Percentiles rank a stretch among this genome's conserved stretches.
phyloP scores from a whole-genome alignment of 177 flowering plant genomes.

The Vitis hybrid region DNA sequence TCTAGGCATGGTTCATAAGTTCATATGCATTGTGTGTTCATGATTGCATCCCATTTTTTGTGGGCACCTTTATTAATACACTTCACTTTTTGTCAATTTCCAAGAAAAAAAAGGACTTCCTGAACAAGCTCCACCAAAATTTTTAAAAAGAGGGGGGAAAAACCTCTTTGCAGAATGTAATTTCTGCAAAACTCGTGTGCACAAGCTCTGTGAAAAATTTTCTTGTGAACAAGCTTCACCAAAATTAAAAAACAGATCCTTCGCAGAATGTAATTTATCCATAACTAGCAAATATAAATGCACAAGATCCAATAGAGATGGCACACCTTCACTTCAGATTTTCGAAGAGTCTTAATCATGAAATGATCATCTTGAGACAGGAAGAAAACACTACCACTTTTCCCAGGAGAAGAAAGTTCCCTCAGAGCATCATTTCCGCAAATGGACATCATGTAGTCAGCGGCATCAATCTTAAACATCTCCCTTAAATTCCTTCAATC shows the following conservation, averaged over 20 bases:
- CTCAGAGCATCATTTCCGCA: slow-evolving; percentile 98
- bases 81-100: too few species aligned
- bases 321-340: slow-evolving; percentile 93
- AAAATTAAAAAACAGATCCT: neutral
- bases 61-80: too few species aligned
- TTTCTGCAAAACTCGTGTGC: too few species aligned
- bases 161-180: too few species aligned
- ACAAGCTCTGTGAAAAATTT: too few species aligned
- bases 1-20: too few species aligned
- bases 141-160: too few species aligned
- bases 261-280: neutral
- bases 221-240: too few species aligned
- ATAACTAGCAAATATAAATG: neutral
- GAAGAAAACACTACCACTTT: slow-evolving; percentile 97
- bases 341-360: slow-evolving; percentile 98
- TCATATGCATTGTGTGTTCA: too few species aligned
- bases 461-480: slow-evolving; percentile 98
- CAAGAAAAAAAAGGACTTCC: too few species aligned
- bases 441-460: slow-evolving; percentile 98
- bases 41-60: too few species aligned
- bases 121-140: too few species aligned
- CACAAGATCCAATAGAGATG: slow-evolving; percentile 4
- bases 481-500: slow-evolving; percentile 79
- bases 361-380: slow-evolving; percentile 97
- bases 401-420: slow-evolving; percentile 98